A percentile compares a stretch with the other conserved stretches of the same genome.
Conservation (phyloP, 2,329 filamentous ascomycete genomes). For the Metarhizium brunneum region DNA sequence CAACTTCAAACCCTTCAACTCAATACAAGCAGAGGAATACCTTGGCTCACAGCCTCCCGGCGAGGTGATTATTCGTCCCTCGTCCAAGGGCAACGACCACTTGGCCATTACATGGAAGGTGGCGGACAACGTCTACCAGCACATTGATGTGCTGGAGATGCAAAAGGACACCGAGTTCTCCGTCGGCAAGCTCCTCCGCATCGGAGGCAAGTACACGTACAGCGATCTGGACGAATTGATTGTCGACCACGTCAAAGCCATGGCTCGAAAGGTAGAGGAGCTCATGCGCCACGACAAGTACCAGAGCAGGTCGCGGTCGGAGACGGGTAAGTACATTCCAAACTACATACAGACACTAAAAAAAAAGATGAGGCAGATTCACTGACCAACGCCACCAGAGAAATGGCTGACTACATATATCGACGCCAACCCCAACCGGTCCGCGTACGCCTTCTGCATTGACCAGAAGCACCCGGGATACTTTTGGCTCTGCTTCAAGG, state of each 20-base stretch:
- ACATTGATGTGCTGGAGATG: slow-evolving; percentile 92
- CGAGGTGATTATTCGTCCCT: slow-evolving; percentile 90
- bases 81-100: slow-evolving; percentile 91
- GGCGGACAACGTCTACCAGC: slow-evolving; percentile 89
- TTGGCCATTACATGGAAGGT: slow-evolving; percentile 98
- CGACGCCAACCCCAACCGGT: slow-evolving; percentile 88
- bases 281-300: slow-evolving; percentile 93
- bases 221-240: slow-evolving; percentile 96
- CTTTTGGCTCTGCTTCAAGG: slow-evolving; percentile 95
- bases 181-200: slow-evolving; percentile 74
- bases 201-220: slow-evolving; percentile 84
- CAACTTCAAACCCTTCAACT: slow-evolving; percentile 88
- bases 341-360: not conserved
- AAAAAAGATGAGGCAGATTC: not conserved
- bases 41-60: slow-evolving; percentile 77
- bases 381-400: slow-evolving; percentile 43
- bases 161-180: slow-evolving; percentile 97
- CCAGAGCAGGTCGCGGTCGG: slow-evolving; percentile 67
- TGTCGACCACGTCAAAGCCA: slow-evolving; percentile 92
- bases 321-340: slow-evolving; percentile 63
- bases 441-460: slow-evolving; percentile 92
- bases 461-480: slow-evolving; percentile 87
- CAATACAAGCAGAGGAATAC: slow-evolving; percentile 86
- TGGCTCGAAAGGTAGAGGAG: slow-evolving; percentile 96
- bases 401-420: slow-evolving; percentile 95